Percentiles rank a stretch among this genome's conserved stretches.
Conservation (phyloP, 345 rosid species). For the Triadica sebifera region DNA sequence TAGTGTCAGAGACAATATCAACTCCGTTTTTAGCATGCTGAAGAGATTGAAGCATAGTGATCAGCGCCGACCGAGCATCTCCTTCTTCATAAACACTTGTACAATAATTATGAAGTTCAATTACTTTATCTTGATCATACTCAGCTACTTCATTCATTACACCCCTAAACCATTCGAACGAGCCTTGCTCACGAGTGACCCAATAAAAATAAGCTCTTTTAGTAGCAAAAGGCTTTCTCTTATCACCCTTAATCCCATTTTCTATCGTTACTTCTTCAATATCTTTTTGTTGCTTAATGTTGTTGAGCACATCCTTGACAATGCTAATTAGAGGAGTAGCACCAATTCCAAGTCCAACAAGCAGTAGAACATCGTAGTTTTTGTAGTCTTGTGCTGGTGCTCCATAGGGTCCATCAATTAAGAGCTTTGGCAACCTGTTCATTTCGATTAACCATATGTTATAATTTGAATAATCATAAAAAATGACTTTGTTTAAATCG, state of each 20-base stretch:
- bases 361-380: conserved; percentile 67
- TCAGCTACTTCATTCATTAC: conserved; percentile 82
- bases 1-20: conserved; percentile 65
- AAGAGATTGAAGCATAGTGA: conserved; percentile 74
- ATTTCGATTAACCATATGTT: too few relatives aligned
- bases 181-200: conserved; percentile 85
- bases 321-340: conserved; percentile 85
- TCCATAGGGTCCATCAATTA: conserved; percentile 79
- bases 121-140: conserved; percentile 50
- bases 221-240: conserved; percentile 47
- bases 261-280: conserved; percentile 35
- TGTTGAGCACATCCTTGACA: conserved; percentile 69
- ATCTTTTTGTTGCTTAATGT: conserved; percentile 62
- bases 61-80: conserved; percentile 76
- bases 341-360: conserved; percentile 79
- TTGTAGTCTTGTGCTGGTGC: conserved; percentile 85
- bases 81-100: conserved; percentile 80
- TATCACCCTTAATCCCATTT: conserved; percentile 21
- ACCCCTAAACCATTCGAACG: conserved; percentile 71
- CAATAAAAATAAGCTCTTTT: conserved; percentile 72
- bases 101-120: conserved; percentile 72
- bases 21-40: conserved; percentile 73
- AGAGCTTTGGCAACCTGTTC: conserved; percentile 59
- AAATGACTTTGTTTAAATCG: too few relatives aligned
- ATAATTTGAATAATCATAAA: too few relatives aligned